Base-by-base conservation (phyloP, 2,329 filamentous ascomycete species). In the Cladosporium sp. region DNA sequence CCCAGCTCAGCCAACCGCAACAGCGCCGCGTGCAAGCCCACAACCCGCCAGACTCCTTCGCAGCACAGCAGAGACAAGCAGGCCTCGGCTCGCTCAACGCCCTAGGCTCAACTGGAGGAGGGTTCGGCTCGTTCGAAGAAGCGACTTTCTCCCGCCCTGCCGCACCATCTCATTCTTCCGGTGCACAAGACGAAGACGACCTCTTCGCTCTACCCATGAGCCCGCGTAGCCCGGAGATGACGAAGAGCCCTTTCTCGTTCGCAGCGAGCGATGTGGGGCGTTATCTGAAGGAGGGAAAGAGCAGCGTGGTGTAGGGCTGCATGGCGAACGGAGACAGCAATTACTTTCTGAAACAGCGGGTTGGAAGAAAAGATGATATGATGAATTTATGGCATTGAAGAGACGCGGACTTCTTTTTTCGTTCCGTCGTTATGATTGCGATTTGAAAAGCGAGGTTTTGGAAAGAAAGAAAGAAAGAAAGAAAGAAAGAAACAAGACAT, bases 161-260 rank as follows among this genome's bases (percentile, higher is more conserved):
- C 13, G 51, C 39, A 23, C 73, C 49, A 16, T 18, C 36, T n/a
- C 54, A 58, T 21, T 6, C 26, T 28, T 49, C 56, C 26, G 79
- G 65, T 43, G 58, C 77, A 67, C 76, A 79, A 11, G 79, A 82
- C 6, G 86, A 92, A 70, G 92, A 96, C 66, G 93, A 91, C 48
- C 82, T 97, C 2, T 97, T 97, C 74, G 93, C 92, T 0, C 84
- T 96, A 61, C 92, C 92, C 1, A 87, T 97, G 79, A 94, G 91
- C 73, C 93, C 93, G 1, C 84, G 93, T 59, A 93, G 91, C 72
- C 93, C 93, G 0, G 92, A 96, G 70, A 92, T 95, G 83, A 88
- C 88, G 62, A 91, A 88, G 71, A 93, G 91, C 74, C 93, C 92
- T 0, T 97, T 97, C 74, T 86, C 85, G 3, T 86, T 89, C 75